Evolutionary conservation across 768 basidiomycete species (phyloP), one percentile per base, ranked within the genome.

Genomic region (Pisolithus marmoratus): DNA sequence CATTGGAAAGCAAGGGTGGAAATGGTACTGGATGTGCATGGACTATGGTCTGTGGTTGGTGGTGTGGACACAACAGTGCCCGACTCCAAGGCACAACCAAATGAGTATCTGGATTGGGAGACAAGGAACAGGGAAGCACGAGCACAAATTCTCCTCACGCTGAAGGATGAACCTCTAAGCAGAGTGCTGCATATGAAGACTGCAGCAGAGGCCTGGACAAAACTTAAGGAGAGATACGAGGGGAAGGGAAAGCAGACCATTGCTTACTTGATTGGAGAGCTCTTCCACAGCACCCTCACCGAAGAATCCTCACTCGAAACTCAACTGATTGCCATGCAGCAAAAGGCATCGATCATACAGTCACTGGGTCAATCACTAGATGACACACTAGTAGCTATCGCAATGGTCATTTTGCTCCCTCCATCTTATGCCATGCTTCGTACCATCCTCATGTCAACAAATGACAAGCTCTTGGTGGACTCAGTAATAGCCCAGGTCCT

Each of bases 101-200:
- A 23, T 5, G 42, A 24, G 15, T 7, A 23, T 12, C n/a, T 24
- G 4, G 26, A 54, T 2, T 54, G 53, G 48, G 4, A 37, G 5
- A 29, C 26, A 9, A 45, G n/a, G 17, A 53, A 63, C 23, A 47
- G 54, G 23, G 58, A 63, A 46, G 60, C 61, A 0, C 14, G 41
- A 1, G 58, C 57, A 14, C 61, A 66, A 38, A 58, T 64, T 17
- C 51, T 43, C 15, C 61, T 64, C 17, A 64, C 63, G 5, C 45
- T 63, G 12, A 56, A 56, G 29, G 63, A 65, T 34, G 58, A 60
- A 29, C 61, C 63, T 0, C 51, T 64, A 2, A 58, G 47, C 41
- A 43, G 58, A 14, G 60, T 66, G 12, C 29, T 63, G 20, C 49
- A 58, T 43, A 24, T 42, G 1, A 38, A 4, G 12, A 37, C 48